phyloP scores from a whole-genome alignment of 202 grass and related monocot genomes.

The Hordeum pubiflorum region DNA sequence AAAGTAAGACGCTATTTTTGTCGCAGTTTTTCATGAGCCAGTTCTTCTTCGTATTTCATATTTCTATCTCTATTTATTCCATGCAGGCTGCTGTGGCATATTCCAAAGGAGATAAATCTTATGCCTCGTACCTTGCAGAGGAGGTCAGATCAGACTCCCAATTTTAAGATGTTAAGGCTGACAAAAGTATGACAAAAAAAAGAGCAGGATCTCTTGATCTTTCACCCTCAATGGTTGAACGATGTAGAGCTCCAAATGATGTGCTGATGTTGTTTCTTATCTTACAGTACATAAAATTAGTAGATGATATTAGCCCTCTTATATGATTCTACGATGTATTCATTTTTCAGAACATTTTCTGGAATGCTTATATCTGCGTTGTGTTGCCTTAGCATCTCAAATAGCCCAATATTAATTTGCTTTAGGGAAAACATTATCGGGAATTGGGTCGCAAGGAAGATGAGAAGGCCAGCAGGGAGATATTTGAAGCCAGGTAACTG shows the following conservation, averaged over 20 bases:
- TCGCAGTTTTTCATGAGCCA: not conserved
- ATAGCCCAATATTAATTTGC: constrained; percentile 8
- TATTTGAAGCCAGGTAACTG: constrained; percentile 74
- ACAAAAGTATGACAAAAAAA: not conserved
- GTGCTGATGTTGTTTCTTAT: constrained; percentile 6
- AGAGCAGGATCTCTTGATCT: not conserved
- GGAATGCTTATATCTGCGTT: not conserved
- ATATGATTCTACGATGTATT: not conserved
- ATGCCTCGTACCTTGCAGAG: constrained; percentile 73
- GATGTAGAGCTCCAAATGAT: not conserved
- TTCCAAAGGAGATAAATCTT: constrained; percentile 67
- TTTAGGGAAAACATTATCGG: constrained; percentile 78
- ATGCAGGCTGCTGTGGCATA: constrained; percentile 72
- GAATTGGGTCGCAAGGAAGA: constrained; percentile 67
- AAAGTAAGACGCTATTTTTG: constrained; percentile 46
- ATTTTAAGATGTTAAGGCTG: constrained; percentile 16
- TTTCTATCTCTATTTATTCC: constrained; percentile 11
- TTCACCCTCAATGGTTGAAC: not conserved
- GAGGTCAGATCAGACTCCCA: constrained; percentile 50
- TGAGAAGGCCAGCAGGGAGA: constrained; percentile 64
- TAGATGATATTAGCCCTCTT: not conserved
- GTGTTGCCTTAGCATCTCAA: not conserved
- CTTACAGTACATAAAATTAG: not conserved
- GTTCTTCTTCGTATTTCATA: constrained; percentile 21
- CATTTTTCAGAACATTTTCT: not conserved